A percentile compares a stretch with the other conserved stretches of the same genome.
phyloP scores from a whole-genome alignment of 495 filamentous ascomycete genomes.

The Hypoxylon fuscum region DNA sequence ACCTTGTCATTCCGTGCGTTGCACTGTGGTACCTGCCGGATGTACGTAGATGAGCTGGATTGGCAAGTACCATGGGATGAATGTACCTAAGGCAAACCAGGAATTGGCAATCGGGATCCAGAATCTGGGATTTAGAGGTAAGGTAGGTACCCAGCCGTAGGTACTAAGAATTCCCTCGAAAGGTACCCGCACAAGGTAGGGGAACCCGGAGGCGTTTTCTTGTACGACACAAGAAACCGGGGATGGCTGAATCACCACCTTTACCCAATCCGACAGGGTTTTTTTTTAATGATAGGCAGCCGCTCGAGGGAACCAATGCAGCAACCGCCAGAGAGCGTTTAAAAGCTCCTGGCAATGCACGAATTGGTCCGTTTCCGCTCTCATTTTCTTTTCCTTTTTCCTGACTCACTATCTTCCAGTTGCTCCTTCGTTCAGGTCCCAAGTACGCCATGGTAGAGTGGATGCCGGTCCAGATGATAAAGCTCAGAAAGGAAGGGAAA shows the following conservation, averaged over 20 bases:
- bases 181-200: slow-evolving; percentile 21
- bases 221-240: slow-evolving; percentile 36
- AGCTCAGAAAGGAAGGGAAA: neutral
- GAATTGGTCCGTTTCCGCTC: neutral
- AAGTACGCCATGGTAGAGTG: neutral
- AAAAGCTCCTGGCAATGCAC: slow-evolving; percentile 6
- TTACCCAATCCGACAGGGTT: slow-evolving; percentile 29
- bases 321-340: slow-evolving; percentile 13
- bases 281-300: slow-evolving; percentile 17
- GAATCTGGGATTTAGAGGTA: slow-evolving; percentile 15
- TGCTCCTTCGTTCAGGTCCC: too few relatives aligned
- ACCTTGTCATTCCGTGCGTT: slow-evolving; percentile 38
- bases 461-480: neutral
- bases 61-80: slow-evolving; percentile 20
- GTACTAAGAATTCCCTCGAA: slow-evolving; percentile 22
- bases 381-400: neutral
- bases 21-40: slow-evolving; percentile 36
- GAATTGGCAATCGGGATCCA: slow-evolving; percentile 27
- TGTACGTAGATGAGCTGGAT: slow-evolving; percentile 26
- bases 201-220: slow-evolving; percentile 28
- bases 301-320: neutral
- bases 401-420: too few relatives aligned
- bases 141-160: neutral
- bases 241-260: slow-evolving; percentile 28
- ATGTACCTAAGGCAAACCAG: slow-evolving; percentile 17